Evolutionary conservation across 2,329 filamentous ascomycete species (phyloP).

Genomic region (Colletotrichum sp.): DNA sequence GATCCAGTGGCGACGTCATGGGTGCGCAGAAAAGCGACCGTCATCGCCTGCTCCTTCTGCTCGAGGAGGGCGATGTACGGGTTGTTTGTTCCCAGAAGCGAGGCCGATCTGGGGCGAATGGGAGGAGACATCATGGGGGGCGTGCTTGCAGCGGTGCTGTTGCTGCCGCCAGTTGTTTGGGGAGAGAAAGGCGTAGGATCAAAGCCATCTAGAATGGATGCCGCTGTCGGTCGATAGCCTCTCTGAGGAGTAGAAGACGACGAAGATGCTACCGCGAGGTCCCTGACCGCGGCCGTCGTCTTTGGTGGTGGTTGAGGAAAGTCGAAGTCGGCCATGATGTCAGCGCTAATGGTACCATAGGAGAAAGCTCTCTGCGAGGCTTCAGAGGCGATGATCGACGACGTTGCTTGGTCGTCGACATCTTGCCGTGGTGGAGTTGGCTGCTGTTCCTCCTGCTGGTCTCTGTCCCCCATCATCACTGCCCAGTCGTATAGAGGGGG

Average conservation of each 20-base stretch:
- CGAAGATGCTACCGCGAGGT: not conserved
- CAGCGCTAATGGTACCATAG: conserved; percentile 15
- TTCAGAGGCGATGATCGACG: not conserved
- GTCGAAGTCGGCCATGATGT: conserved; percentile 18
- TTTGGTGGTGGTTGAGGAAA: not conserved
- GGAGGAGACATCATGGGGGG: conserved; percentile 23
- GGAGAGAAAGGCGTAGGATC: conserved; percentile 6
- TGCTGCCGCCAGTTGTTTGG: not conserved
- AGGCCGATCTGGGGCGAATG: not conserved
- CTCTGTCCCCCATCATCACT: conserved; percentile 20
- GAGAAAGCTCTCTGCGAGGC: not conserved
- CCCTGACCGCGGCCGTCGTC: not conserved
- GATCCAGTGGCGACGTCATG: conserved; percentile 24
- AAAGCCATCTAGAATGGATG: conserved; percentile 21
- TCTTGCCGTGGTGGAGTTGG: not conserved
- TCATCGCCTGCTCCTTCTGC: conserved; percentile 34
- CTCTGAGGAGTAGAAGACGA: not conserved
- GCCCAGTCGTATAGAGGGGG: conserved; percentile 33
- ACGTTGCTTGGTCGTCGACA: not conserved
- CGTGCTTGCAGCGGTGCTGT: conserved; percentile 12
- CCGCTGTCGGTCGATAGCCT: conserved; percentile 13
- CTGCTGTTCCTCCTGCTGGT: not conserved
- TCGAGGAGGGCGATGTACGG: conserved; percentile 34
- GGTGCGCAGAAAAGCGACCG: conserved; percentile 31
- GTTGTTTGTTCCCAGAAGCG: conserved; percentile 22